Base-by-base conservation (phyloP, 306 rosid genomes). In the Rubus parviflorus region DNA sequence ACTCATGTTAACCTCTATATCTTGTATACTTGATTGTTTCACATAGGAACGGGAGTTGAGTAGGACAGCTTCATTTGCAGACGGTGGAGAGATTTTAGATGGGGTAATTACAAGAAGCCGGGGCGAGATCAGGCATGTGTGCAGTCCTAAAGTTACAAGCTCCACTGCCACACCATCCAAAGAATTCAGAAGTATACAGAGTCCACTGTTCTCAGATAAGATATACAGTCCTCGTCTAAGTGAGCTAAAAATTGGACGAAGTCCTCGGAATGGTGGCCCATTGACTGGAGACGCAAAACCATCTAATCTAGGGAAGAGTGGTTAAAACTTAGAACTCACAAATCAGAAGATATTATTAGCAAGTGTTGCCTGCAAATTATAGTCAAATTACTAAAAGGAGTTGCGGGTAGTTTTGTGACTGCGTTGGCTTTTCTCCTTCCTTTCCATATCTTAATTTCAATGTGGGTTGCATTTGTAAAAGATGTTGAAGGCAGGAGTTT, bases 71-170 rank as follows among this genome's bases (percentile, higher is more conserved):
- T 92, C 91, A 40, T 88, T 89, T 37, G 82, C 86, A 57, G 84
- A 85, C 15, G 88, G 81, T 74, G 91, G 86, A 68, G 93, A 92
- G 87, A 80, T 90, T 77, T 75, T 90, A 6, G 90, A 90, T 76
- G 93, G 83, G 67, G 80, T 88, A 19, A 41, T 86, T 7, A 89
- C 92, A 4, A 72, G 89, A 82, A 81, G 97, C 84, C 87, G 94
- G 16, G 94, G 91, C 1, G 95, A 92, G 91, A 68, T 90, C 52
- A 79, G 79, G 62, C 89, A 63, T 38, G 78, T 83, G n/a, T 81
- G 86, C 88, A 92, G 90, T 84, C 81, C 78, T 37, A 87, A 76
- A 86, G 20, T 84, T 30, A 45, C 74, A 51, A 87, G 81, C 77
- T 86, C 88, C 64, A 68, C 77, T 42, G 43, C 81, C 79, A 83